Base-by-base conservation (phyloP, 768 basidiomycete species). In the Ramaria rubella region DNA sequence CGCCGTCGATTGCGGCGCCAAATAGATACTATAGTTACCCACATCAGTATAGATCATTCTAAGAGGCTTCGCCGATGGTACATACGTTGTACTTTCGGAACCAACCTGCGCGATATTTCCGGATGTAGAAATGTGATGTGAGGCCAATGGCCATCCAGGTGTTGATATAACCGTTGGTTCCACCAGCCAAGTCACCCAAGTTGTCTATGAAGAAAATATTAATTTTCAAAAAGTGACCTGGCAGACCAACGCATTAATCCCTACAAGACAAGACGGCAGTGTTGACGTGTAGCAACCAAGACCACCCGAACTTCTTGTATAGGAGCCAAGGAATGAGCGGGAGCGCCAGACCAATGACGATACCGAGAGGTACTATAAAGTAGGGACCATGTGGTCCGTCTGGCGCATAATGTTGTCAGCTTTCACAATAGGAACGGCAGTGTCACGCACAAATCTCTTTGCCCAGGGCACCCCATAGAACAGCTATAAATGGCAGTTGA, bases 21-120 rank as follows among this genome's bases (percentile, higher is more conserved):
- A 86, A 67, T 34, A 85, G 78, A 62, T 83, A 85, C 64, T 86
- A 83, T 65, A 83, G 83, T 62, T 74, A n/a, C n/a, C n/a, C n/a
- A n/a, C n/a, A n/a, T n/a, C n/a, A n/a, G n/a, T n/a, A 75, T 17
- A 7, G 29, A 31, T 12, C 7, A 45, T 30, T 24, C 21, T 21
- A 27, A 34, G 36, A 53, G 3, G 52, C 4, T 11, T 15, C 38
- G 33, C 12, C 21, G 19, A 31, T 5, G 36, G 15, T 27, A 55
- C 8, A 24, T 27, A 55, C 53, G 45, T 60, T 60, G 26, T 34
- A 52, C 27, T 73, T 73, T 64, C 78, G 77, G 68, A 84, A 87
- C 84, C 84, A 88, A 12, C 76, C 75, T 1, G 86, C 81, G 55
- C 81, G 71, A 58, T 78, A 76, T 38, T 68, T 75, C 31, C 83